phyloP scores from a whole-genome alignment of 2,329 filamentous ascomycete genomes.

The Tolypocladium ophioglossoides region DNA sequence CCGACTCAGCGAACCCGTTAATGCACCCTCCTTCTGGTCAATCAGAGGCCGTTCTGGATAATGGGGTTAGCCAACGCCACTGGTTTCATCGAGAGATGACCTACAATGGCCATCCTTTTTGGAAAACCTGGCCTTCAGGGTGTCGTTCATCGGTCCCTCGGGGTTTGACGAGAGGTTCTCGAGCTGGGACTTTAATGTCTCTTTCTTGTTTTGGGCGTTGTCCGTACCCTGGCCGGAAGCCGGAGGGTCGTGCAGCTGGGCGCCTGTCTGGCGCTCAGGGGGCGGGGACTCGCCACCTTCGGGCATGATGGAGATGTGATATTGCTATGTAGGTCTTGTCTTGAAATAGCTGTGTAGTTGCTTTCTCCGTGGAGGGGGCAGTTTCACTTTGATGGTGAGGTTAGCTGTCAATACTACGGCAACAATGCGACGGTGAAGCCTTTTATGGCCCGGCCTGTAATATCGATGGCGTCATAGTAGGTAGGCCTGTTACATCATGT shows the following conservation, averaged over 20 bases:
- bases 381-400: neutral
- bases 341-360: neutral
- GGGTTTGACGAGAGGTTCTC: constrained; percentile 56
- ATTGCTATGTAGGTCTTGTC: constrained; percentile 4
- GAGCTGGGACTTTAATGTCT: constrained; percentile 39
- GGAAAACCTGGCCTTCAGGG: constrained; percentile 47
- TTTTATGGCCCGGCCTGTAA: neutral
- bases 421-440: neutral
- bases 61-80: neutral
- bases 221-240: constrained; percentile 48
- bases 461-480: neutral
- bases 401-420: neutral
- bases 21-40: neutral
- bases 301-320: constrained; percentile 46
- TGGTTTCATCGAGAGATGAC: neutral
- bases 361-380: neutral
- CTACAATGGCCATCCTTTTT: constrained; percentile 27
- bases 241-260: constrained; percentile 50
- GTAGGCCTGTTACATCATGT: neutral
- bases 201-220: constrained; percentile 41
- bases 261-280: constrained; percentile 55
- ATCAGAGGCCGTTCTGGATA: neutral
- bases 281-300: constrained; percentile 69
- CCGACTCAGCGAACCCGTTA: neutral
- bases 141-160: constrained; percentile 49